Base-by-base conservation (phyloP, 108 stramenopile genomes). In the Cylindrotheca fusiformis region DNA sequence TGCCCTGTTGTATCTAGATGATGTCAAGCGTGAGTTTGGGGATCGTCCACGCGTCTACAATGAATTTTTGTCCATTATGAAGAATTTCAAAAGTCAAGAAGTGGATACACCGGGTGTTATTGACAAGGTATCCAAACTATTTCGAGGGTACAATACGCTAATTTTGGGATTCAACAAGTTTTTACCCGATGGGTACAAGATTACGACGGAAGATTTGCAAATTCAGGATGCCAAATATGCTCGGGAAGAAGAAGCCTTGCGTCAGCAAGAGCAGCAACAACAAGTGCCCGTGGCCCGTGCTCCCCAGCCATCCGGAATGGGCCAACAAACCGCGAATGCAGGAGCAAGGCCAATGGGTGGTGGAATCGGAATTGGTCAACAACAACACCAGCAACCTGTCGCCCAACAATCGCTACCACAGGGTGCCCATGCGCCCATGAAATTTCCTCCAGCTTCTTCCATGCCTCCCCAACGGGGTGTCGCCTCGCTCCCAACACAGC, bases 1-100 rank as follows among this genome's bases (percentile, higher is more conserved):
- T 75, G 91, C 94, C 29, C 67, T 93, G 25, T 71, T 87, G 18
- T 95, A 95, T 57, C 79, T 95, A 6, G 94, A 95, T 69, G 85
- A 93, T 74, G 94, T 95, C 48, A 95, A 95, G 75, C 68, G 85
- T 24, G 90, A 93, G 80, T 93, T 99, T 60, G 83, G 90, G 14
- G 94, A 96, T 68, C 80, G 89, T n/a, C 97, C 97, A 24, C 88
- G 93, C 19, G 93, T 99, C 63, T 99, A 99, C 93, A 99, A 98
- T 72, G 97, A 98, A 78, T 99, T 99, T 72, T 78, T 99, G 32
- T 95, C 95, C 59, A 99, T 99, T 56, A 99, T 95, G 96, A 96
- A 96, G 70, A 93, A 91, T 51, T 98, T 98, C 84, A 98, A 97
- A 75, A 84, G 92, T 32, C 96, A 98, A 69, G 83, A 87, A 55